Base-by-base conservation (phyloP, 768 basidiomycete species). In the Tricholoma sp. region DNA sequence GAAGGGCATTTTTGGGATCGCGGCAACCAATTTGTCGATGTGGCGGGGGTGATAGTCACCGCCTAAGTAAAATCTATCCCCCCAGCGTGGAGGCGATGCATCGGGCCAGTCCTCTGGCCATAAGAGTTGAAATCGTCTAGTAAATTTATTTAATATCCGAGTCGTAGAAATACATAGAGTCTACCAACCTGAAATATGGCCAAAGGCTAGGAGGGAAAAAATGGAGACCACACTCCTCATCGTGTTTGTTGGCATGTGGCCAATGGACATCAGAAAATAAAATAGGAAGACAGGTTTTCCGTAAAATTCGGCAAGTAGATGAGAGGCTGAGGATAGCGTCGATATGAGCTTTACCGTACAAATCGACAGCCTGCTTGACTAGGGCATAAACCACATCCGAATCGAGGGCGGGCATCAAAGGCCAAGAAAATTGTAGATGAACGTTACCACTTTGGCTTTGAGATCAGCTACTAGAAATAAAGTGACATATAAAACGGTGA, bases 41-140 rank as follows among this genome's bases (percentile, higher is more conserved):
- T 73, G 70, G 47, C 67, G 66, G 34, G 74, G 73, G 41, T 66
- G 61, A 37, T 73, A 72, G 51, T 70, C 68, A 4, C 73, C 73
- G 1, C 69, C 66, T 11, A 65, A 53, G 34, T 70, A 70, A 55
- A 68, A 70, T 44, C 66, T 69, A 52, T 71, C 68, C 39, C 74
- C 76, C 71, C 71, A 74, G n/a, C 68, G 67, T 1, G 74, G 73
- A 6, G 73, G 75, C 4, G 65, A 63, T 10, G 72, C 61, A 49
- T 78, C 76, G 3, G 73, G 72, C 76, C 76, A 76, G 49, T 75
- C 70, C 57, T 76, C 76, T 10, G 76, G 76, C 76, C 76, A 78
- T 41, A 72, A 65, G 3, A 78, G 61, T 51, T 67, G 63, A 34
- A 77, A 71, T 20, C 61, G 66, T 58, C 76, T 76, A 54, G 3